Conservation (phyloP, 176 grass and related monocot genomes). For the Lolium multiflorum region DNA sequence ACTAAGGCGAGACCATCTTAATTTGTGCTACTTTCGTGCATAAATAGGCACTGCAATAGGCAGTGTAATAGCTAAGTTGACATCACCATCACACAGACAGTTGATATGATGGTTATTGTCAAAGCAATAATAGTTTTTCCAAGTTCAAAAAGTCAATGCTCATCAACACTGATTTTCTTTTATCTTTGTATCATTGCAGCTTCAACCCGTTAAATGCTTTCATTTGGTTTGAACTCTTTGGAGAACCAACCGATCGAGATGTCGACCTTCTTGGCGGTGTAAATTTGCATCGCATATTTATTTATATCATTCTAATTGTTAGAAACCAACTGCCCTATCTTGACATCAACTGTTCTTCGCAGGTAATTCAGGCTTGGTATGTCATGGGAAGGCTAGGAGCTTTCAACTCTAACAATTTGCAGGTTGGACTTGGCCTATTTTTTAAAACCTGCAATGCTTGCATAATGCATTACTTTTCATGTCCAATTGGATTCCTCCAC, state of each 20-base stretch:
- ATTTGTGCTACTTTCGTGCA: neutral
- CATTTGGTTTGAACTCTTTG: constrained; percentile 95
- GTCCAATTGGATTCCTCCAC: neutral
- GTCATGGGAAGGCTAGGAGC: constrained; percentile 93
- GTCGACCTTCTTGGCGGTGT: constrained; percentile 91
- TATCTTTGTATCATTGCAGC: constrained; percentile 52
- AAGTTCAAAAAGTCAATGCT: neutral
- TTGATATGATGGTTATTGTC: neutral
- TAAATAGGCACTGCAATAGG: no score
- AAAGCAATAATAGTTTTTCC: neutral
- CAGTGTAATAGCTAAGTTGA: neutral
- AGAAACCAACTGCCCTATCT: constrained; percentile 19
- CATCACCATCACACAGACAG: neutral
- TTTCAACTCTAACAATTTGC: constrained; percentile 92
- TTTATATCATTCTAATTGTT: constrained; percentile 32
- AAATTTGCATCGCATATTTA: constrained; percentile 45
- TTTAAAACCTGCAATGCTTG: neutral
- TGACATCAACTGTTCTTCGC: constrained; percentile 19
- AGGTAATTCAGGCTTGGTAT: constrained; percentile 95
- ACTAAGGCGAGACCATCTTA: neutral
- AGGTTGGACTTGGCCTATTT: constrained; percentile 57
- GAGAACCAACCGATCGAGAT: constrained; percentile 77
- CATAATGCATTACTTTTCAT: neutral
- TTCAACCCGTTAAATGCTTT: constrained; percentile 83
- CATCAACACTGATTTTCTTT: neutral